These are phyloP conservation scores for Ricinus communis DNA, from an alignment of 345 rosid genomes.

Conservation along the genomic window DNA sequence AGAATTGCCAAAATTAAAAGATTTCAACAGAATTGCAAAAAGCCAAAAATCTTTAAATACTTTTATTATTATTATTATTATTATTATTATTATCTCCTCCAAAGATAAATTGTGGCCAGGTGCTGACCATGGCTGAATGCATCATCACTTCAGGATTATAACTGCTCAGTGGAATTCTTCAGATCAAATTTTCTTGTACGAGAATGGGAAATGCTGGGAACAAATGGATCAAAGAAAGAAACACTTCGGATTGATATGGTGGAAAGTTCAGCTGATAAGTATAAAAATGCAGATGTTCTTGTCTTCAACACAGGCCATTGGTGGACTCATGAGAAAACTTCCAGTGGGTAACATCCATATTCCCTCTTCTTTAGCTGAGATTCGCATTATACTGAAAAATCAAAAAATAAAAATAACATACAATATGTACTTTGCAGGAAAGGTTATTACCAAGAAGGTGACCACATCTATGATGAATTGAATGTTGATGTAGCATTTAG, in stretches of 20 bases:
- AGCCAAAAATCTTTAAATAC: too few species aligned
- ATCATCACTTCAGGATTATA: conserved; percentile 44
- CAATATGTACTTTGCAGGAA: conserved; percentile 29
- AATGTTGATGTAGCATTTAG: conserved; percentile 36
- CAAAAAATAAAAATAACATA: too few species aligned
- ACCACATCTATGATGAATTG: conserved; percentile 29
- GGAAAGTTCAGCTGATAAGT: conserved; percentile 28
- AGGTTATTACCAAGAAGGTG: conserved; percentile 51
- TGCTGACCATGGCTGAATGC: conserved; percentile 8
- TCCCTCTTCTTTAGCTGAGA: background rate
- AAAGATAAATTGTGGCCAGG: too few species aligned
- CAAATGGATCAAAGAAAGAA: conserved; percentile 38
- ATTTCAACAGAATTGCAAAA: too few species aligned
- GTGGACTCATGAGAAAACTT: conserved; percentile 62
- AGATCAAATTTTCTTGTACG: conserved; percentile 34
- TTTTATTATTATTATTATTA: too few species aligned
- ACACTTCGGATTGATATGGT: conserved; percentile 46
- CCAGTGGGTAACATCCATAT: conserved; percentile 34
- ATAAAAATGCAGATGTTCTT: conserved; percentile 44
- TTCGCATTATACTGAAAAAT: background rate
- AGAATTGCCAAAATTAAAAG: too few species aligned
- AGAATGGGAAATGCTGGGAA: conserved; percentile 25
- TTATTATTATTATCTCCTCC: too few species aligned
- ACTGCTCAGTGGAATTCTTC: conserved; percentile 36
- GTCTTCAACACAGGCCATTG: conserved; percentile 59